Percentiles rank a stretch among this genome's conserved stretches.
phyloP scores from a whole-genome alignment of 345 rosid species.

The Acer yangbiense region DNA sequence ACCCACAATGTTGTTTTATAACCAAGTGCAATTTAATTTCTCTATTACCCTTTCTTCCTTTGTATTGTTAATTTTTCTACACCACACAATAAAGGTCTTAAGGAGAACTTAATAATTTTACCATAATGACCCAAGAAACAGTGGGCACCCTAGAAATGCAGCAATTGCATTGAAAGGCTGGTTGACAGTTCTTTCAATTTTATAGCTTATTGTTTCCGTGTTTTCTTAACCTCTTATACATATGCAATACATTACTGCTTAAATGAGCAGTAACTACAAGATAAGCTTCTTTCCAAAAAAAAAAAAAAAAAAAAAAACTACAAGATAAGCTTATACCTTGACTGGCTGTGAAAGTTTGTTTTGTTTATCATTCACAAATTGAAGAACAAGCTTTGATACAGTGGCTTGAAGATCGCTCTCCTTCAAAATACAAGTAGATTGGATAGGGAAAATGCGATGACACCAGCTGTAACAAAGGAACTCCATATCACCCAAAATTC shows the following conservation, averaged over 20 bases:
- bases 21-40: neutral
- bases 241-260: neutral
- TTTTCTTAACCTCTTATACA: neutral
- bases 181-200: neutral
- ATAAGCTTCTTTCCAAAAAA: too few species aligned
- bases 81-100: neutral
- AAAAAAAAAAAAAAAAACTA: too few species aligned
- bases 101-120: neutral
- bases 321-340: constrained; percentile 48
- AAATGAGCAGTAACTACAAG: neutral
- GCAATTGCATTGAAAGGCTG: constrained; percentile 1
- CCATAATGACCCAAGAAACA: neutral
- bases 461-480: constrained; percentile 75
- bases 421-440: constrained; percentile 76
- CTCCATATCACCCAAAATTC: constrained; percentile 11
- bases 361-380: constrained; percentile 54
- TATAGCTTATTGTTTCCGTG: neutral
- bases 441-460: constrained; percentile 90
- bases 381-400: constrained; percentile 73
- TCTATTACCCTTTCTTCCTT: neutral
- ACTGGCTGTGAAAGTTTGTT: constrained; percentile 48
- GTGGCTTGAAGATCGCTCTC: constrained; percentile 69
- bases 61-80: neutral
- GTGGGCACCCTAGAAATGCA: neutral
- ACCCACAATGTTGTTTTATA: neutral